A percentile compares a stretch with the other conserved stretches of the same genome.
Evolutionary conservation across 148 eudicot genomes (phyloP).

Genomic region (Rheum nobile): DNA sequence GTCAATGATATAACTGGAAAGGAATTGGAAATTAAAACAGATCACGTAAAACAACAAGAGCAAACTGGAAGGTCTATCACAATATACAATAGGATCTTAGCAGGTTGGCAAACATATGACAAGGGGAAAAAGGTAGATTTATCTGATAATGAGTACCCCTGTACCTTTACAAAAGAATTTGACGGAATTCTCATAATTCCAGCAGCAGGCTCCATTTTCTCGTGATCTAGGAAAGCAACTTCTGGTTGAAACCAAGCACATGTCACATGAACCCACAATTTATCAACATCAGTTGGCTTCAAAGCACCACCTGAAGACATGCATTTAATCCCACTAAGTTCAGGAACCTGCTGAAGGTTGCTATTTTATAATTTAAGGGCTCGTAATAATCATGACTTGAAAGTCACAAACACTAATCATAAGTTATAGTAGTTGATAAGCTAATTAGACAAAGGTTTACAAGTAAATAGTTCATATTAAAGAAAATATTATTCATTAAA

Average conservation of each 20-base stretch:
- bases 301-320: conserved; percentile 75
- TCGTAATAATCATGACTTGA: neutral
- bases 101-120: neutral
- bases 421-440: neutral
- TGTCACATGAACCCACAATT: conserved; percentile 93
- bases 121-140: neutral
- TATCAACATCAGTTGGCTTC: conserved; percentile 82
- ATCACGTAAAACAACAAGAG: neutral
- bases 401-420: neutral
- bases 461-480: neutral
- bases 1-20: neutral
- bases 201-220: conserved; percentile 89
- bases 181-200: conserved; percentile 66
- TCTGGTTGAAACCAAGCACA: conserved; percentile 99
- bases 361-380: conserved; percentile 4
- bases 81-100: neutral
- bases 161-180: conserved; percentile 57
- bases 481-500: neutral
- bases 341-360: neutral
- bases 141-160: conserved; percentile 31
- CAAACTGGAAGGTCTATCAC: neutral
- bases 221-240: conserved; percentile 58
- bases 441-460: neutral
- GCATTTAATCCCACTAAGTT: neutral
- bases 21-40: neutral